Evolutionary conservation across 1,139 yeast genomes (phyloP).

Genomic region (Saccharomyces hybrid): DNA sequence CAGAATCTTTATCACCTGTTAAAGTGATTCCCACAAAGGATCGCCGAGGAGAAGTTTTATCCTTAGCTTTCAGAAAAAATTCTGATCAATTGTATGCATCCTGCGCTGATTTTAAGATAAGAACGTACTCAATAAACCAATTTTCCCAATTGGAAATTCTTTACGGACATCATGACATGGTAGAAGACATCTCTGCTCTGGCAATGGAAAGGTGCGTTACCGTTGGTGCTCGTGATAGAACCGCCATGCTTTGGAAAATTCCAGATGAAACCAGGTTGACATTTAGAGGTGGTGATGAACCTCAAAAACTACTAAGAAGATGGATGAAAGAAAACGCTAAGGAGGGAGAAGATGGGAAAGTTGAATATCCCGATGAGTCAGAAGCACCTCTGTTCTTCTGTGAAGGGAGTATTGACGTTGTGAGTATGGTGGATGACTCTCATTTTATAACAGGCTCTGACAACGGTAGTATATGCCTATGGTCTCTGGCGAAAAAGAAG

Average conservation of each 20-base stretch:
- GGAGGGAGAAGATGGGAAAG: conserved; percentile 29
- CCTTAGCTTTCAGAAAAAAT: conserved; percentile 69
- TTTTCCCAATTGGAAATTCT: conserved; percentile 82
- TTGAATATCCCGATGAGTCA: conserved; percentile 20
- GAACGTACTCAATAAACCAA: conserved; percentile 81
- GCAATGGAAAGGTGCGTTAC: conserved; percentile 88
- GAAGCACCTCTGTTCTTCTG: conserved; percentile 40
- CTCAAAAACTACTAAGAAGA: conserved; percentile 39
- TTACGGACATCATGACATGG: conserved; percentile 92
- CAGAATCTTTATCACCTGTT: conserved; percentile 65
- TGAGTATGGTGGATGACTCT: conserved; percentile 84
- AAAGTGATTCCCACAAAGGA: conserved; percentile 70
- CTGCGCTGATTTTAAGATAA: conserved; percentile 83
- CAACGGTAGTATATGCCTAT: conserved; percentile 77
- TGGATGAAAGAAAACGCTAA: conserved; percentile 34
- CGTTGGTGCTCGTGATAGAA: conserved; percentile 90
- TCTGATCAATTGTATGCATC: conserved; percentile 87
- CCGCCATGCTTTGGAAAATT: conserved; percentile 95
- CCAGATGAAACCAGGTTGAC: conserved; percentile 91
- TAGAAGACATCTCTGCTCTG: conserved; percentile 71
- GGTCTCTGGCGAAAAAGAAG: conserved; percentile 89
- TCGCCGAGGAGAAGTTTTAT: conserved; percentile 61
- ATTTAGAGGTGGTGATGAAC: conserved; percentile 79
- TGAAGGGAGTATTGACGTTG: conserved; percentile 90
- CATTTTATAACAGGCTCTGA: conserved; percentile 93